Evolutionary conservation across 2,329 filamentous ascomycete genomes (phyloP).

Genomic region (Aspergillus tamarii): DNA sequence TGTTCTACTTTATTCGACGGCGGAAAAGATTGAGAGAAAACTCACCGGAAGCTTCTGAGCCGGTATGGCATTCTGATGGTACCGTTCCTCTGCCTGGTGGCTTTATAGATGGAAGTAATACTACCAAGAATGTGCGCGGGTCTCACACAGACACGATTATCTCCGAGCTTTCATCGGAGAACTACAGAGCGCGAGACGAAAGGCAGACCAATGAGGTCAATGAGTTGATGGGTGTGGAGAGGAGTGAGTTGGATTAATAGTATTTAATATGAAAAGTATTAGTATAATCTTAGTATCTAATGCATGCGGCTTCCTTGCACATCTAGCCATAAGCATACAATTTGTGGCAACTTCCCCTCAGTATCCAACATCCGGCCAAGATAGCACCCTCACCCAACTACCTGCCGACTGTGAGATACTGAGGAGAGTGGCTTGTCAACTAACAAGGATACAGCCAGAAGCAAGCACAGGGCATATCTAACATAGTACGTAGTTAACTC

Average conservation of each 20-base stretch:
- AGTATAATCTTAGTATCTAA: neutral
- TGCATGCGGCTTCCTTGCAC: neutral
- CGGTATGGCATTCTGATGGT: neutral
- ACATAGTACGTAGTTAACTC: too few species aligned
- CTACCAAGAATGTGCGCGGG: neutral
- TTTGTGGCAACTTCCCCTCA: too few species aligned
- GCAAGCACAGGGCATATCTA: too few species aligned
- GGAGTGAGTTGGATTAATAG: neutral
- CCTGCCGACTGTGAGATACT: too few species aligned
- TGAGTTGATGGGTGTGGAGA: constrained; percentile 7
- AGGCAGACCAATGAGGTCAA: neutral
- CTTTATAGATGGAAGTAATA: neutral
- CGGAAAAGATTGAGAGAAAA: neutral
- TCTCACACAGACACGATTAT: constrained; percentile 4
- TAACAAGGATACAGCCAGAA: too few species aligned
- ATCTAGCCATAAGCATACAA: too few species aligned
- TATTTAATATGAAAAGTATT: neutral
- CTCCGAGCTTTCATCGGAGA: constrained; percentile 7
- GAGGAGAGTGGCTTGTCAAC: too few species aligned
- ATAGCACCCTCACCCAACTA: too few species aligned
- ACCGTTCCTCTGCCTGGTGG: neutral
- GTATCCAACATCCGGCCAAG: too few species aligned
- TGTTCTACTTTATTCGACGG: neutral
- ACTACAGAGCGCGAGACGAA: neutral
- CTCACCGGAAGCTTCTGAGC: neutral